Evolutionary conservation across 805 yeast genomes (phyloP), one percentile per base, ranked within the genome.

Genomic region (Yamadazyma endophytica): DNA sequence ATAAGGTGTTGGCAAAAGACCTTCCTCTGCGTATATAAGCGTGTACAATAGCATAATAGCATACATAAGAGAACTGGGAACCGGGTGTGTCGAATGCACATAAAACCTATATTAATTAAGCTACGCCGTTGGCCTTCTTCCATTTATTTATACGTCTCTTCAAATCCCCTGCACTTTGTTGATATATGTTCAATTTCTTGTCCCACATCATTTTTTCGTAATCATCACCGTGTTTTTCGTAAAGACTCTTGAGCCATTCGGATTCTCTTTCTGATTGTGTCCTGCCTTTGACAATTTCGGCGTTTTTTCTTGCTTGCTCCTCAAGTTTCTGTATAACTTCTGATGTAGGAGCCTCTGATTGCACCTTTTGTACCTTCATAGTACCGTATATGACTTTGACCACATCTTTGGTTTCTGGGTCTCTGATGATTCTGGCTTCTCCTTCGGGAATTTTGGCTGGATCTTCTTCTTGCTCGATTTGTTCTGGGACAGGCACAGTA

Each of bases 171-270:
- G 79, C 79, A 39, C 84, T 72, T 55, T 84, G 87, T 61, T 89
- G 97, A 58, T 71, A 75, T 2, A 80, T 73, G 56, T 90, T 90
- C 40, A 89, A 68, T 56, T 83, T 83, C 58, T 74, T 75, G 56
- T 92, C 98, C 84, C 95, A 83, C 54, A 77, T 82, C 98, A 92
- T 92, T 47, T 79, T 84, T 28, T 73, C 80, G 53, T 79, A 88
- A 54, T 92, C 82, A 43, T 87, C 94, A 12, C 96, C 96, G 50
- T 92, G 78, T 54, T 86, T 87, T 13, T 74, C 75, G 37, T 79
- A 70, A 23, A 92, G 64, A 15, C 57, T 58, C 28, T 54, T 58
- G 24, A 85, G 56, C 95, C 96, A 87, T 20, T 72, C 82, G 26
- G 57, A 60, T 56, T 92, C 97, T 46, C 95, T 65, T 24, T 71